phyloP scores from a whole-genome alignment of 345 rosid species.

The Rhizophora apiculata region DNA sequence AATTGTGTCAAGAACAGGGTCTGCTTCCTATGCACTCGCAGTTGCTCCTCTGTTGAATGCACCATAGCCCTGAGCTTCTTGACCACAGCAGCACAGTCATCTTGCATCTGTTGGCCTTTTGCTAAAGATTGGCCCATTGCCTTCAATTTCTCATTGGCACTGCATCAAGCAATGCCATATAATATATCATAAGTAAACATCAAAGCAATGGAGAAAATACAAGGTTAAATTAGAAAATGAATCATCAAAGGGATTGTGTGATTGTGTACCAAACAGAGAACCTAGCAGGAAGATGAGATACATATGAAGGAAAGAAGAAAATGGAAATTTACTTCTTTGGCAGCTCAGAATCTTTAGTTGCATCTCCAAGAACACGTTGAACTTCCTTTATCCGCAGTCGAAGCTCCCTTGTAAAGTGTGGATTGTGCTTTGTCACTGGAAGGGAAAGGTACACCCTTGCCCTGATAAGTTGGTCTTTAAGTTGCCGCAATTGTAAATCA shows the following conservation, averaged over 20 bases:
- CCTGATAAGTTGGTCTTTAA: constrained; percentile 87
- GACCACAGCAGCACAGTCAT: constrained; percentile 81
- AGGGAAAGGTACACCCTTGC: constrained; percentile 92
- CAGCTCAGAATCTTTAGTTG: constrained; percentile 72
- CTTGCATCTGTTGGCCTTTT: constrained; percentile 81
- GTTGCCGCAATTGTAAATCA: constrained; percentile 68
- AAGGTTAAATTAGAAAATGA: background rate
- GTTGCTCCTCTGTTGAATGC: constrained; percentile 92
- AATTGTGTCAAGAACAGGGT: constrained; percentile 85
- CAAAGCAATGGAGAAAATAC: background rate
- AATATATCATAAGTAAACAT: constrained; percentile 5
- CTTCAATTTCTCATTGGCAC: constrained; percentile 66
- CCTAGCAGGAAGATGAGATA: background rate
- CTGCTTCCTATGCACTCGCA: constrained; percentile 91
- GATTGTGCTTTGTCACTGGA: constrained; percentile 61
- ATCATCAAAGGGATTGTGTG: background rate
- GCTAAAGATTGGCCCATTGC: constrained; percentile 82
- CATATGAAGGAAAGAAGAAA: background rate
- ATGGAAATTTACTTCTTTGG: constrained; percentile 60
- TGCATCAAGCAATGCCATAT: constrained; percentile 20
- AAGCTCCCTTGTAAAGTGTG: constrained; percentile 74
- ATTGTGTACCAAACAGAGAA: background rate
- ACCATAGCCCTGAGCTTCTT: constrained; percentile 97
- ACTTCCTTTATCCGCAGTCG: constrained; percentile 78
- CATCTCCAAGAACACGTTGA: constrained; percentile 66